Base-by-base conservation (phyloP, 305 asterid species). In the Fraxinus sp. region DNA sequence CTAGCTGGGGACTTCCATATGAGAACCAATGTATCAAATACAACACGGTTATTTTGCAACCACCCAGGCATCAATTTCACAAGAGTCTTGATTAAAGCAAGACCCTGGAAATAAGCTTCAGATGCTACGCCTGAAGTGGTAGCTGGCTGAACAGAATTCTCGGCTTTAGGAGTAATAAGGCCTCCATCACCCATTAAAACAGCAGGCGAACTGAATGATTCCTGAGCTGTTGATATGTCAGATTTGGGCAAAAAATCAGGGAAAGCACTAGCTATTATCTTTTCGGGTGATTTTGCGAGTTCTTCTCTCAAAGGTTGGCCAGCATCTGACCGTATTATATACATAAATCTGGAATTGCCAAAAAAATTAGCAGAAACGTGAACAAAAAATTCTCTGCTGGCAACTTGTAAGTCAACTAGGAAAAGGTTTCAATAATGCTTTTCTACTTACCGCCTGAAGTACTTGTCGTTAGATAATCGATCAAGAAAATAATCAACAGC, bases 291-390 rank as follows among this genome's bases (percentile, higher is more conserved):
- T 90, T 93, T 97, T 46, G 98, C 97, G 81, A 97, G 97, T 89
- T 97, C 99, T 89, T 97, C 99, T 88, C 99, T 89, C 91, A 97
- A 89, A 3, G 98, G 97, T 80, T 97, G 99, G 86, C 99, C 99
- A 90, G 98, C 97, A 90, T 97, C 99, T 46, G 99, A 97, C 75
- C 92, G 88, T 86, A 97, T 91, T 59, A 97, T 95, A 90, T 97
- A 97, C 98, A 97, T 97, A 83, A 97, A 94, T 93, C 99, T 97
- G 89, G 78, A 91, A 74, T 33, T 72, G 14, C 77, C 26, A 72
- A 72, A 11, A 36, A 80, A 74, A 70, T 32, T 18, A 81, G 83
- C 74, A 80, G 46, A 72, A 79, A 80, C 70, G 79, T 71, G 78
- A 84, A 33, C 77, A 14, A 81, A 81, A 78, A 33, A 70, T 26